These are phyloP conservation scores for Gossypium bickii DNA, from an alignment of 345 rosid species.

Conservation along the genomic window DNA sequence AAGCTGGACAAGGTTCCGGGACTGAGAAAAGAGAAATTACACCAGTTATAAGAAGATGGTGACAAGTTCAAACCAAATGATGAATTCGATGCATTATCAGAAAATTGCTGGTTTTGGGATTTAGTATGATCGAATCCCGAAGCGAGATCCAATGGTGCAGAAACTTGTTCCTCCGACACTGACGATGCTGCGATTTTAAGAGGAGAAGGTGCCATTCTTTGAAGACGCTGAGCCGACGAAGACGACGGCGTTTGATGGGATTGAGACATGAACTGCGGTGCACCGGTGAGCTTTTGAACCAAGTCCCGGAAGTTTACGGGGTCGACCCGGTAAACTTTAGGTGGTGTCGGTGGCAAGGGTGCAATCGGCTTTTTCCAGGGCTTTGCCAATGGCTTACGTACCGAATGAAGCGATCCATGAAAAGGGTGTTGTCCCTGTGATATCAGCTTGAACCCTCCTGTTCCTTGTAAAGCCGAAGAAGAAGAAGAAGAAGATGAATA, in stretches of 20 bases:
- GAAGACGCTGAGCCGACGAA: slow-evolving; percentile 22
- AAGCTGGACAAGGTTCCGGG: slow-evolving; percentile 57
- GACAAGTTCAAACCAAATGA: slow-evolving; percentile 39
- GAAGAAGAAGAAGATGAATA: slow-evolving; percentile 23
- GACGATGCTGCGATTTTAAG: slow-evolving; percentile 21
- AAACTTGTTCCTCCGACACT: slow-evolving; percentile 8
- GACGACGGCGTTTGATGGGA: not conserved
- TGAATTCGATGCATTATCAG: slow-evolving; percentile 22
- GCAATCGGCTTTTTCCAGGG: slow-evolving; percentile 62
- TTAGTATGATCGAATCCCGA: slow-evolving; percentile 1
- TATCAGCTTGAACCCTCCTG: not conserved
- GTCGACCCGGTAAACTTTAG: slow-evolving; percentile 74
- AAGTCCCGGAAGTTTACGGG: slow-evolving; percentile 69
- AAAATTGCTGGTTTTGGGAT: slow-evolving; percentile 2
- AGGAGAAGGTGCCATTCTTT: slow-evolving; percentile 43
- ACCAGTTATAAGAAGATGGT: slow-evolving; percentile 52
- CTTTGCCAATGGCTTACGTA: slow-evolving; percentile 47
- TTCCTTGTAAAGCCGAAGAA: slow-evolving; percentile 15
- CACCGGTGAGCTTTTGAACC: slow-evolving; percentile 82
- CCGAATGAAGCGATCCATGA: slow-evolving; percentile 48
- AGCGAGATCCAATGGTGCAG: not conserved
- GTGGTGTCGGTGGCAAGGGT: slow-evolving; percentile 55
- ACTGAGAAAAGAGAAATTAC: slow-evolving; percentile 47
- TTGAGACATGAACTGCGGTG: slow-evolving; percentile 28
- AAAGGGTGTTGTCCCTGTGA: slow-evolving; percentile 23